Evolutionary conservation across 2,329 filamentous ascomycete species (phyloP).

Genomic region (Cordyceps cicadae): DNA sequence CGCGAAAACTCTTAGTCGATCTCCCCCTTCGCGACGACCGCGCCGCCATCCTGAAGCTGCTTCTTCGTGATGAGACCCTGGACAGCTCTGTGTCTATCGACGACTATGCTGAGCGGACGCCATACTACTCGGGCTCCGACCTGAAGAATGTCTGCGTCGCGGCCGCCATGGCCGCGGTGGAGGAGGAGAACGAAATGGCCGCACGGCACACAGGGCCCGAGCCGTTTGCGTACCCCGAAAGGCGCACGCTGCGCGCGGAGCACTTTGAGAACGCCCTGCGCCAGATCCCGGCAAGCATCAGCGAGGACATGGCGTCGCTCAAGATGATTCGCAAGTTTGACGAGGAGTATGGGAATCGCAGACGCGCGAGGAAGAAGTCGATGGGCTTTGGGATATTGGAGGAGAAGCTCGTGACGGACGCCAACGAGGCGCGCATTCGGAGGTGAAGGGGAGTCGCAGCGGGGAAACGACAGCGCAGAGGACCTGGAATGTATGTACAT

Average conservation of each 20-base stretch:
- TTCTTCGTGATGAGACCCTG: slow-evolving; percentile 60
- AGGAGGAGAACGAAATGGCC: slow-evolving; percentile 55
- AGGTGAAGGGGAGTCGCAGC: slow-evolving; percentile 6
- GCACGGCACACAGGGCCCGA: slow-evolving; percentile 30
- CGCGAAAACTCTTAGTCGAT: slow-evolving; percentile 65
- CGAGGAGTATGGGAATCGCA: slow-evolving; percentile 83
- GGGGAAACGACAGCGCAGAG: neutral
- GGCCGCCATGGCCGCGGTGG: slow-evolving; percentile 69
- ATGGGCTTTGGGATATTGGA: slow-evolving; percentile 52
- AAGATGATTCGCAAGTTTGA: slow-evolving; percentile 90
- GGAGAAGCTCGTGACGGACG: slow-evolving; percentile 27
- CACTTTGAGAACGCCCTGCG: slow-evolving; percentile 83
- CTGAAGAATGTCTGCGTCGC: slow-evolving; percentile 77
- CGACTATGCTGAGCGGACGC: slow-evolving; percentile 56
- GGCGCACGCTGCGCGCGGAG: slow-evolving; percentile 41
- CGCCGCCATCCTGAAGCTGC: slow-evolving; percentile 60
- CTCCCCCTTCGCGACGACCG: slow-evolving; percentile 60
- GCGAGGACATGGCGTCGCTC: slow-evolving; percentile 84
- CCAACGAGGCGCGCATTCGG: slow-evolving; percentile 39
- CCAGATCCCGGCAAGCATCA: slow-evolving; percentile 88
- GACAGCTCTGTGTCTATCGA: slow-evolving; percentile 53
- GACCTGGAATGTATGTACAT: neutral
- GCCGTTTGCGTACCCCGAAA: slow-evolving; percentile 54
- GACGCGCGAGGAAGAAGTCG: slow-evolving; percentile 50
- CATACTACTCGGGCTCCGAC: slow-evolving; percentile 74